phyloP scores from a whole-genome alignment of 164 flowering plant species.

The Litsea cubeba region DNA sequence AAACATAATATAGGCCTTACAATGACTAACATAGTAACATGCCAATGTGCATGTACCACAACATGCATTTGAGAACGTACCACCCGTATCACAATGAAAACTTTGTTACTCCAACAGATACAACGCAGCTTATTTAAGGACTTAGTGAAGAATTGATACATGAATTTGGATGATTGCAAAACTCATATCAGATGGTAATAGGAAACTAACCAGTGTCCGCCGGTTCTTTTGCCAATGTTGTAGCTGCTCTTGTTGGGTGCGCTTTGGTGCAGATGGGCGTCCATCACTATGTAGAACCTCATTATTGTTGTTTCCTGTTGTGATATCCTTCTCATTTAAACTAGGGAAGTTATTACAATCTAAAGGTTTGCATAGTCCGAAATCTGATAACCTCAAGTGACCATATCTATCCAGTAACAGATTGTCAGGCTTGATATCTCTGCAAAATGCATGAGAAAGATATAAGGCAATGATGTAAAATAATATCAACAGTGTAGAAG shows the following conservation, averaged over 20 bases:
- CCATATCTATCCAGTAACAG: conserved; percentile 83
- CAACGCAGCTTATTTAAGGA: not conserved
- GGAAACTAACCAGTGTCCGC: conserved; percentile 66
- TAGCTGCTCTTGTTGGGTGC: conserved; percentile 89
- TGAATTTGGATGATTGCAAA: not conserved
- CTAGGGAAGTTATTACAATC: conserved; percentile 71
- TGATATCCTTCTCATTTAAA: conserved; percentile 62
- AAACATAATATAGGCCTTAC: not conserved
- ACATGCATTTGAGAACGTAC: not conserved
- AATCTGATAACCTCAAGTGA: conserved; percentile 94
- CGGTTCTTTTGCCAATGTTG: conserved; percentile 96
- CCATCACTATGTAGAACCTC: conserved; percentile 66
- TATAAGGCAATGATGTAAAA: not conserved
- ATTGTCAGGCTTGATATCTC: conserved; percentile 98
- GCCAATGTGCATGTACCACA: not conserved
- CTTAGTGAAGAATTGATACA: not conserved
- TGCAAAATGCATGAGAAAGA: conserved; percentile 26
- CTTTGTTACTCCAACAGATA: not conserved
- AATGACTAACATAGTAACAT: not conserved
- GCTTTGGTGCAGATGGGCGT: conserved; percentile 61
- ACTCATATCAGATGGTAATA: not conserved
- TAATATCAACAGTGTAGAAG: not conserved
- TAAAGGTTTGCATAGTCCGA: conserved; percentile 92
- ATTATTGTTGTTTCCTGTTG: conserved; percentile 37
- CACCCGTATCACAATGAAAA: not conserved